Conservation (phyloP, 177 flowering plant genomes). For the Vitis hybrid region DNA sequence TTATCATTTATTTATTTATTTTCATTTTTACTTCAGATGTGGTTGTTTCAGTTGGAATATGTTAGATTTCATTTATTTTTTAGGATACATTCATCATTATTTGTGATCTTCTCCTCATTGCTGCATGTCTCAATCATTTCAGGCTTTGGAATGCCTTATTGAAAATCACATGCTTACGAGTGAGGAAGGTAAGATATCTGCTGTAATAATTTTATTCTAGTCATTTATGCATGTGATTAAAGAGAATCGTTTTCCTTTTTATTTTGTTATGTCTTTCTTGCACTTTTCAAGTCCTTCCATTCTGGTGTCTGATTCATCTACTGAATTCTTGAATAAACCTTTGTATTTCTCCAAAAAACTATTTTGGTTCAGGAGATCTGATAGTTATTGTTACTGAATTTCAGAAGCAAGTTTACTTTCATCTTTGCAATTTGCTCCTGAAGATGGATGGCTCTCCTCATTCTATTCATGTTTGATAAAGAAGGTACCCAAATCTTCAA, state of each 20-base stretch:
- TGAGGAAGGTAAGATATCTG: slow-evolving; percentile 73
- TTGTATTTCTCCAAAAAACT: too few relatives aligned
- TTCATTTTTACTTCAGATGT: neutral
- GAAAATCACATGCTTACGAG: slow-evolving; percentile 94
- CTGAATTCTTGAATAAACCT: too few relatives aligned
- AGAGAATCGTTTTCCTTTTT: neutral
- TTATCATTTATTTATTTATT: neutral
- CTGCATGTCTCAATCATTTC: slow-evolving; percentile 19
- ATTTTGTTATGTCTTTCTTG: too few relatives aligned
- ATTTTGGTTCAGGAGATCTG: too few relatives aligned
- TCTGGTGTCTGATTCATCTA: too few relatives aligned
- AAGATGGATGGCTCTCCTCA: slow-evolving; percentile 88
- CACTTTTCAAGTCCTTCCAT: too few relatives aligned
- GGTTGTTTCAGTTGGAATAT: neutral
- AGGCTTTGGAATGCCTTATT: slow-evolving; percentile 95
- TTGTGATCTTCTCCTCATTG: slow-evolving; percentile 3
- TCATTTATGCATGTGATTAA: neutral
- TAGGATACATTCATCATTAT: neutral
- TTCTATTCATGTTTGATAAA: slow-evolving; percentile 88
- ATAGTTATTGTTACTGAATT: slow-evolving; percentile 16
- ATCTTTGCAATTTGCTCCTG: slow-evolving; percentile 75
- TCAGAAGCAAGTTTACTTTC: slow-evolving; percentile 72
- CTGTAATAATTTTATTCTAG: neutral
- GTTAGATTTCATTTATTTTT: neutral
- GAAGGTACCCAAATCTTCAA: slow-evolving; percentile 52